Evolutionary conservation across 1,139 yeast species (phyloP), one percentile per base, ranked within the genome.

Genomic region (Yamadazyma blattariae): DNA sequence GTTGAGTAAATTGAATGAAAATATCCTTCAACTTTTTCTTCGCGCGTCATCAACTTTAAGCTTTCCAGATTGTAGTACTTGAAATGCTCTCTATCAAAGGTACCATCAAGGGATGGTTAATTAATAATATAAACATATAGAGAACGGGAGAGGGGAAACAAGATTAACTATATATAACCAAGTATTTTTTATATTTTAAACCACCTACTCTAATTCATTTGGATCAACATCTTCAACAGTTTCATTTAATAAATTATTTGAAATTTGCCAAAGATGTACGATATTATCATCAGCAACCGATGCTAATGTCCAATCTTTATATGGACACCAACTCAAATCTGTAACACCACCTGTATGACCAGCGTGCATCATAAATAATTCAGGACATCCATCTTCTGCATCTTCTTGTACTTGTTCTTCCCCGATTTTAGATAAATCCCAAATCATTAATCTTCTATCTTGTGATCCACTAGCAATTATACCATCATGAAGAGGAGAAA

Each of bases 311-410:
- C 90, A 84, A 12, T 84, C 84, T 38, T 77, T 71, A 48, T 70
- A 76, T 3, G 82, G 79, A 50, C 82, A 82, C 72, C 87, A 80
- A 30, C 79, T 72, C 46, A 84, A 67, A 54, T 85, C 95, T 24
- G 81, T 79, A 9, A 85, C 82, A 1, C 82, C 72, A 10, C 88
- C 83, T 10, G 87, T 82, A 51, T 84, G 94, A 13, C 95, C 95
- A 25, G 92, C 94, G 50, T 85, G 95, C 80, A 85, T 82, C 89
- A 84, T 82, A 48, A 84, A 69, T 25, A 84, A 59, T 52, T 85
- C 95, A 6, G 92, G 89, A 30, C 84, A 82, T 30, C 92, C 95
- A 51, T 85, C 94, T 41, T 77, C 82, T 26, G 82, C 85, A 44
- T 83, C 83, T 51, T 84, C 95, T 42, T 78, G 86, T n/a, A 67